Conservation (phyloP, 176 grass and related monocot species). For the Dendrocalamus sinicus region DNA sequence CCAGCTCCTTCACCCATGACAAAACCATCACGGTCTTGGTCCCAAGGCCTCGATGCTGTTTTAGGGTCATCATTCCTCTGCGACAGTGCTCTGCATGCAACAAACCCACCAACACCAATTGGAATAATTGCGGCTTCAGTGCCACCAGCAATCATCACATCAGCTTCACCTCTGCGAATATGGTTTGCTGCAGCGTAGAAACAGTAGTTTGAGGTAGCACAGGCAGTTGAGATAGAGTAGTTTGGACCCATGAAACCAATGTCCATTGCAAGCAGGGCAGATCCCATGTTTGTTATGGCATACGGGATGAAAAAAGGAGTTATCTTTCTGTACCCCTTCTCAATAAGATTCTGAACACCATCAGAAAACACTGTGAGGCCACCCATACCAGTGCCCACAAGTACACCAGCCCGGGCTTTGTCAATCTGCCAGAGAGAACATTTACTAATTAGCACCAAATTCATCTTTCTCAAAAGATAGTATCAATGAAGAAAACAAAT, state of each 20-base stretch:
- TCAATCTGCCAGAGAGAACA: constrained; percentile 64
- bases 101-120: constrained; percentile 94
- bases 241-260: constrained; percentile 99
- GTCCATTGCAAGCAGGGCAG: constrained; percentile 93
- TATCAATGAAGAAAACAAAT: neutral
- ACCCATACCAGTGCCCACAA: constrained; percentile 98
- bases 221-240: constrained; percentile 97
- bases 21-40: constrained; percentile 93
- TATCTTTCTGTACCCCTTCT: constrained; percentile 91
- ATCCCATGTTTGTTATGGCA: constrained; percentile 96
- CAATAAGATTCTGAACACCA: constrained; percentile 92
- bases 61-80: constrained; percentile 97
- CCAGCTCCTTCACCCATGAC: constrained; percentile 99
- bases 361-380: constrained; percentile 94
- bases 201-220: constrained; percentile 98
- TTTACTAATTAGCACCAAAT: constrained; percentile 38
- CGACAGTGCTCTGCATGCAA: constrained; percentile 96
- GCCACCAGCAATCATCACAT: constrained; percentile 97
- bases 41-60: constrained; percentile 99
- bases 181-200: constrained; percentile 97
- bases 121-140: constrained; percentile 98
- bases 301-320: constrained; percentile 99
- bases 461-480: constrained; percentile 5
- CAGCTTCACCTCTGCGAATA: constrained; percentile 88
- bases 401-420: constrained; percentile 83